phyloP scores from a whole-genome alignment of 352 stramenopile species.

The Globisporangium radiosum region DNA sequence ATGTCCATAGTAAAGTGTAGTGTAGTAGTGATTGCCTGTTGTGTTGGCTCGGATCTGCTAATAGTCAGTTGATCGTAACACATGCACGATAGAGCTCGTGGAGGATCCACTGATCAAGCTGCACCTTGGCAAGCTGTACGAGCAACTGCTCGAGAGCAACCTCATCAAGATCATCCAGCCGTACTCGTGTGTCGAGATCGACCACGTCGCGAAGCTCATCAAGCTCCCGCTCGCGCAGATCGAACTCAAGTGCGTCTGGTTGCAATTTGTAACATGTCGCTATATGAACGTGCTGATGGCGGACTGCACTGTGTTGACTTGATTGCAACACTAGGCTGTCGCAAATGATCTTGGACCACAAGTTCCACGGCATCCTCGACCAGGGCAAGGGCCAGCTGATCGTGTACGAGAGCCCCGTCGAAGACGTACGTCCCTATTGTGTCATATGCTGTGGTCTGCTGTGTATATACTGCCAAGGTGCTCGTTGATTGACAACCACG shows the following conservation, averaged over 20 bases:
- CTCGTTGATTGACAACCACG: too few relatives aligned
- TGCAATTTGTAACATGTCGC: not conserved
- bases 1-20: too few relatives aligned
- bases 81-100: slow-evolving; percentile 48
- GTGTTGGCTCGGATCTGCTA: too few relatives aligned
- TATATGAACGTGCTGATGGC: not conserved
- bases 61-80: not conserved
- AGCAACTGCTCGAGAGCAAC: slow-evolving; percentile 98
- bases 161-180: slow-evolving; percentile 99
- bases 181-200: slow-evolving; percentile 96
- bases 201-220: slow-evolving; percentile 96
- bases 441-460: not conserved
- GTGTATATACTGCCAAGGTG: not conserved
- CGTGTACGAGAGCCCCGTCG: slow-evolving; percentile 92
- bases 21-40: too few relatives aligned
- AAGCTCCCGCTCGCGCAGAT: slow-evolving; percentile 89
- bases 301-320: not conserved
- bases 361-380: slow-evolving; percentile 98
- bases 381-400: slow-evolving; percentile 99
- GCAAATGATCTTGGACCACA: slow-evolving; percentile 99
- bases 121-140: slow-evolving; percentile 96
- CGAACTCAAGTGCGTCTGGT: slow-evolving; percentile 66
- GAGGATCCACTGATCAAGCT: slow-evolving; percentile 87
- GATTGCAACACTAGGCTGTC: slow-evolving; percentile 85
- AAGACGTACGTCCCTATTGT: slow-evolving; percentile 81